phyloP scores from a whole-genome alignment of 441 rosid genomes.

The Cnidoscolus chayamansa region DNA sequence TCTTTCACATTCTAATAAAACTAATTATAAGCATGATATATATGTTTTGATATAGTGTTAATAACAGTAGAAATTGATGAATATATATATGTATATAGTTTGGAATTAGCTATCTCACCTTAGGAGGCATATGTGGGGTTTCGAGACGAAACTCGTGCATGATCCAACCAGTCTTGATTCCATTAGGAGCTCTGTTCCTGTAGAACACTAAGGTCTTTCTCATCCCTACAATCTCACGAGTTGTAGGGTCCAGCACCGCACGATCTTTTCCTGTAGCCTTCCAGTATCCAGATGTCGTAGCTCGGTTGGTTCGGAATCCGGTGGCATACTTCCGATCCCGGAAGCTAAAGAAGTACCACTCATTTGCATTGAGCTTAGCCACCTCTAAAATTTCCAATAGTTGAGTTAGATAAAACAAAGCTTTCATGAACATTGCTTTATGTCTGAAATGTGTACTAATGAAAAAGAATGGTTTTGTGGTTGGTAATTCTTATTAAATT shows the following conservation, averaged over 20 bases:
- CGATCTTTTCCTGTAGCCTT: constrained; percentile 98
- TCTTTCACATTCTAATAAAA: background rate
- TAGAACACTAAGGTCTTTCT: constrained; percentile 93
- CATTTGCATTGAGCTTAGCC: constrained; percentile 86
- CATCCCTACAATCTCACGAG: constrained; percentile 79
- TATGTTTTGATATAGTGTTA: too few relatives aligned
- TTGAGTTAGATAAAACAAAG: constrained; percentile 19
- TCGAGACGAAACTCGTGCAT: constrained; percentile 98
- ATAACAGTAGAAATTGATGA: too few relatives aligned
- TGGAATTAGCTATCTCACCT: constrained; percentile 36
- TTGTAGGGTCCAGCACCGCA: constrained; percentile 60
- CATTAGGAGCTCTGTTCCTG: constrained; percentile 84
- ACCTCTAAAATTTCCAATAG: constrained; percentile 45
- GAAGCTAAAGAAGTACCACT: constrained; percentile 98
- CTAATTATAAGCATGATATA: too few relatives aligned
- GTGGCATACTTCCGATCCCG: constrained; percentile 89
- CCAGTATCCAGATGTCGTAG: constrained; percentile 87
- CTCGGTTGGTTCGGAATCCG: constrained; percentile 83
- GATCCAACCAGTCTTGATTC: constrained; percentile 94
- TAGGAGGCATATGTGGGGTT: constrained; percentile 85
- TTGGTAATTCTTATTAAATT: background rate
- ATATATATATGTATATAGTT: too few relatives aligned
- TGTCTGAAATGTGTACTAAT: background rate
- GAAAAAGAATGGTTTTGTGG: background rate
- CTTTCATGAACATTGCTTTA: constrained; percentile 11